phyloP scores from a whole-genome alignment of 805 yeast species.

The Debaryomyces prosopidis region DNA sequence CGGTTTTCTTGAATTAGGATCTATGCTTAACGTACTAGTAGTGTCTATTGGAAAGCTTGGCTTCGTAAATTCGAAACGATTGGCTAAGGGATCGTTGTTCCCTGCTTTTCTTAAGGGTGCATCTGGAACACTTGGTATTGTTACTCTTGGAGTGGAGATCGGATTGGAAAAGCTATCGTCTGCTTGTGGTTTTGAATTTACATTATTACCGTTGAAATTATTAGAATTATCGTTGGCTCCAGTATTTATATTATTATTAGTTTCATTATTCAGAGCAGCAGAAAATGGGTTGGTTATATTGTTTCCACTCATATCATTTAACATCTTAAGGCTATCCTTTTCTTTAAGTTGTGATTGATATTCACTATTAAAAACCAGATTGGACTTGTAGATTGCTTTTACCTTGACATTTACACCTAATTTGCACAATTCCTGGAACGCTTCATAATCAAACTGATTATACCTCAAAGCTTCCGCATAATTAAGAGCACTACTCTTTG shows the following conservation, averaged over 20 bases:
- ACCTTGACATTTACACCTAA: conserved; percentile 72
- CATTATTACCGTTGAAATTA: background rate
- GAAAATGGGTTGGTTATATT: conserved; percentile 28
- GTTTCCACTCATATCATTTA: conserved; percentile 5
- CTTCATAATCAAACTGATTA: conserved; percentile 86
- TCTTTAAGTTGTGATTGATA: conserved; percentile 1
- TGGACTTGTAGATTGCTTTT: conserved; percentile 48
- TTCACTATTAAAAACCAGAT: conserved; percentile 4
- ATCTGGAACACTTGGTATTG: conserved; percentile 28
- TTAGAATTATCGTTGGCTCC: background rate
- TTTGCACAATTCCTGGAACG: conserved; percentile 71
- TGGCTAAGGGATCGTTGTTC: background rate
- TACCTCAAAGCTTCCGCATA: conserved; percentile 67
- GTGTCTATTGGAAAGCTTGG: conserved; percentile 24
- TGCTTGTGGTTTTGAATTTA: conserved; percentile 16
- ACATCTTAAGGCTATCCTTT: background rate
- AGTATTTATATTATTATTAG: conserved; percentile 3
- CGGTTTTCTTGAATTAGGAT: conserved; percentile 18
- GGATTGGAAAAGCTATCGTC: conserved; percentile 24
- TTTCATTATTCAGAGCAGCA: background rate
- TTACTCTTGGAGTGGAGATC: conserved; percentile 31
- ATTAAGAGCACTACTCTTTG: conserved; percentile 62
- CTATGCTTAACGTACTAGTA: background rate
- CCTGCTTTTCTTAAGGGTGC: conserved; percentile 37
- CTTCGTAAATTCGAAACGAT: conserved; percentile 29